A percentile compares a stretch with the other conserved stretches of the same genome.
phyloP scores from a whole-genome alignment of 805 yeast species.

The Dipodascus albidus region DNA sequence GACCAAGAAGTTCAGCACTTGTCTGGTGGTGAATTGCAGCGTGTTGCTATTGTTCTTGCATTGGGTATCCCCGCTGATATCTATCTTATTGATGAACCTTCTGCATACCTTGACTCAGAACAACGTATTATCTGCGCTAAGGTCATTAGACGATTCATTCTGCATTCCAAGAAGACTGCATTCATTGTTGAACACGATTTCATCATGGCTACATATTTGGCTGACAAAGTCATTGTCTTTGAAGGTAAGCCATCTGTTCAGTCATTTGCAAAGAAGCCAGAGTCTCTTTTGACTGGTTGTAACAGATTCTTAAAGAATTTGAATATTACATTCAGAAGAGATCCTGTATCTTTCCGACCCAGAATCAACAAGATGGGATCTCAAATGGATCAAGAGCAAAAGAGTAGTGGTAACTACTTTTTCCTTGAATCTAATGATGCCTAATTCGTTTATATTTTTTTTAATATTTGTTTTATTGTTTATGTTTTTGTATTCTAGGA shows the following conservation, averaged over 20 bases:
- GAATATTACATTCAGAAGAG: conserved; percentile 98
- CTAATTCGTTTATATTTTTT: background rate
- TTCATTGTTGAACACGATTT: conserved; percentile 99
- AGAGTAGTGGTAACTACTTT: conserved; percentile 84
- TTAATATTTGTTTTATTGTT: background rate
- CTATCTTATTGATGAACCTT: conserved; percentile 95
- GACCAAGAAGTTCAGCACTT: conserved; percentile 96
- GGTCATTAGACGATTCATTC: conserved; percentile 91
- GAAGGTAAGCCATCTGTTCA: conserved; percentile 88
- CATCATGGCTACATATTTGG: conserved; percentile 98
- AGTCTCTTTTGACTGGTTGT: conserved; percentile 92
- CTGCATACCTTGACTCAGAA: conserved; percentile 97
- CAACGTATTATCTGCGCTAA: conserved; percentile 99
- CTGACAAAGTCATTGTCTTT: conserved; percentile 96
- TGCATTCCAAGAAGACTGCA: conserved; percentile 98
- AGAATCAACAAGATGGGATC: conserved; percentile 96
- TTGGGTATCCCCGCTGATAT: conserved; percentile 93
- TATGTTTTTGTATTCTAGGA: background rate
- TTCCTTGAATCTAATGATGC: conserved; percentile 63
- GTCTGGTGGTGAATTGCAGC: conserved; percentile 99
- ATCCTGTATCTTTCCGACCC: conserved; percentile 96
- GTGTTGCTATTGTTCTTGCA: conserved; percentile 95
- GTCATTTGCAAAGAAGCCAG: conserved; percentile 82
- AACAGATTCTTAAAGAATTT: conserved; percentile 92
- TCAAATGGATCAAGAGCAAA: conserved; percentile 98